These are phyloP conservation scores for Iberis pinnata DNA, from an alignment of 345 rosid species.

Conservation along the genomic window DNA sequence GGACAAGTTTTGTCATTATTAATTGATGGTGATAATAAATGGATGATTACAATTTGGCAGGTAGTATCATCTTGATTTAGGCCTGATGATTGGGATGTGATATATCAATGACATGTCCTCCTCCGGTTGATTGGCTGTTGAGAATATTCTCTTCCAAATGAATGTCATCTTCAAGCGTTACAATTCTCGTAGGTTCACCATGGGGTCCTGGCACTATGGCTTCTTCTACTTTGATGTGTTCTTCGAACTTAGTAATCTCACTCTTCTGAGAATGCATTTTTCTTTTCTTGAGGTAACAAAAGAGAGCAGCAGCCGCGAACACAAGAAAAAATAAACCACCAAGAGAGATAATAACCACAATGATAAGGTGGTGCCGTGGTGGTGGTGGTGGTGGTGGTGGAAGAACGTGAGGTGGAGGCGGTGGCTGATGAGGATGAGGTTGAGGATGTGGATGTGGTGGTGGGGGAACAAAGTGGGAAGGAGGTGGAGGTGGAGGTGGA, in stretches of 20 bases:
- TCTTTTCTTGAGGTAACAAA: constrained; percentile 45
- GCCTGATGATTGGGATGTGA: constrained; percentile 28
- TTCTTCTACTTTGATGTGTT: constrained; percentile 49
- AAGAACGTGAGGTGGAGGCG: constrained; percentile 42
- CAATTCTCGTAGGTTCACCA: constrained; percentile 34
- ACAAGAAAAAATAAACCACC: constrained; percentile 58
- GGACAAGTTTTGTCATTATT: not conserved
- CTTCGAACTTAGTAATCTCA: constrained; percentile 38
- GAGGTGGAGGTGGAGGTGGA: constrained; percentile 31
- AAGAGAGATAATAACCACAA: constrained; percentile 49
- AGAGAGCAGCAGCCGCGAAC: constrained; percentile 52
- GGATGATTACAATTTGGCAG: constrained; percentile 13
- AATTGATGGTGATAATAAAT: not conserved
- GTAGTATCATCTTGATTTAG: constrained; percentile 1
- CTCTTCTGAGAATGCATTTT: constrained; percentile 33
- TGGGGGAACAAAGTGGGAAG: constrained; percentile 27
- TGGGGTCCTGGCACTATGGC: constrained; percentile 42
- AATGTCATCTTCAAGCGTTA: constrained; percentile 48
- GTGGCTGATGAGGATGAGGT: constrained; percentile 35
- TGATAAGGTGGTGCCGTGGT: constrained; percentile 47
- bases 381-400: constrained; percentile 40
- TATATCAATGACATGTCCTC: constrained; percentile 25
- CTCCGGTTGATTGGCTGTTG: constrained; percentile 28
- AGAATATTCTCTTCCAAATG: constrained; percentile 37
- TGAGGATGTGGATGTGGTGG: constrained; percentile 37